Percentiles rank a stretch among this genome's conserved stretches.
phyloP scores from a whole-genome alignment of 129 eudicot genomes.

The Lactuca saligna region DNA sequence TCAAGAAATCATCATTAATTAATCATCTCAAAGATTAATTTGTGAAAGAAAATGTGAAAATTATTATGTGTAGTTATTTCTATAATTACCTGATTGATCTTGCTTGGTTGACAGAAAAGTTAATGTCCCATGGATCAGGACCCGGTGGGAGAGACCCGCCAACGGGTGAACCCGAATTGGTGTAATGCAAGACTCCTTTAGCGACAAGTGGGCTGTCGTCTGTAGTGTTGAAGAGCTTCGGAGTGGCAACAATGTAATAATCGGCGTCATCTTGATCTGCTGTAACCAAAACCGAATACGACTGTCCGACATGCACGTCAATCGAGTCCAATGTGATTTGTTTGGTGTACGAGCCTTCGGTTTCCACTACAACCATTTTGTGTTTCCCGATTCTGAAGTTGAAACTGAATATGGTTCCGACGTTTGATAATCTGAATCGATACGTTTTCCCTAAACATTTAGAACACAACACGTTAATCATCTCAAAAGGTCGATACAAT shows the following conservation, averaged over 20 bases:
- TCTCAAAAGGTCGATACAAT: background rate
- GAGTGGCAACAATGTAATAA: slow-evolving; percentile 68
- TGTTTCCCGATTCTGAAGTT: slow-evolving; percentile 71
- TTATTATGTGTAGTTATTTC: background rate
- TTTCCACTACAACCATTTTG: slow-evolving; percentile 66
- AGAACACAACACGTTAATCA: background rate
- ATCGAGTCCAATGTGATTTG: slow-evolving; percentile 62
- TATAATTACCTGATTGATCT: slow-evolving; percentile 54
- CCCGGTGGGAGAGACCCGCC: slow-evolving; percentile 55
- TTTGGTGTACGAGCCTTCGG: slow-evolving; percentile 88
- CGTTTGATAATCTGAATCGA: slow-evolving; percentile 61
- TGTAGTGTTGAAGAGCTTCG: slow-evolving; percentile 42
- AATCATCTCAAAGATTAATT: background rate
- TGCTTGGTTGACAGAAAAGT: slow-evolving; percentile 69
- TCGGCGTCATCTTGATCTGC: slow-evolving; percentile 62
- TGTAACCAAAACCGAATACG: slow-evolving; percentile 67
- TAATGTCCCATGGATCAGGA: slow-evolving; percentile 63
- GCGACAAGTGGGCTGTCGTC: slow-evolving; percentile 49
- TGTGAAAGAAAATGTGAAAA: background rate
- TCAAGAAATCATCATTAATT: background rate
- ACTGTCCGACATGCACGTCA: slow-evolving; percentile 78
- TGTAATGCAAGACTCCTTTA: slow-evolving; percentile 63
- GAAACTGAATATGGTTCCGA: slow-evolving; percentile 58
- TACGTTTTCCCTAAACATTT: slow-evolving; percentile 55
- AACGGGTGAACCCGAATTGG: slow-evolving; percentile 31